A percentile compares a stretch with the other conserved stretches of the same genome.
Conservation (phyloP, 2,329 filamentous ascomycete genomes). For the Pseudomassariella vexata region DNA sequence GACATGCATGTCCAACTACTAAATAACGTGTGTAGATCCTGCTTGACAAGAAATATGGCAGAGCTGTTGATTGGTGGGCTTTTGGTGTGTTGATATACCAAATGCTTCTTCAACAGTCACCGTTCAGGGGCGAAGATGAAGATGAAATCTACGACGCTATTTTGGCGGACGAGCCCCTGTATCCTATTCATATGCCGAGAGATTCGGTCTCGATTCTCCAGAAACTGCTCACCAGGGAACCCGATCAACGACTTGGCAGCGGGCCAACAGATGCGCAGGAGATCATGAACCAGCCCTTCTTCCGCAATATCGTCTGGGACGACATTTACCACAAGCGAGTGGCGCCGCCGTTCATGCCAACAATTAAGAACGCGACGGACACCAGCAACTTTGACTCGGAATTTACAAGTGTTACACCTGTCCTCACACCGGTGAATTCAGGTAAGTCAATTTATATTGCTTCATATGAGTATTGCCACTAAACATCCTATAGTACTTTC, state of each 20-base stretch:
- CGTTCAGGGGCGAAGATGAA: constrained; percentile 97
- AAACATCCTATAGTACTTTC: constrained; percentile 65
- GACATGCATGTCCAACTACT: constrained; percentile 3
- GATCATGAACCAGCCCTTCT: constrained; percentile 98
- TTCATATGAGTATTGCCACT: not conserved
- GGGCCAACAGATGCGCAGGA: constrained; percentile 97
- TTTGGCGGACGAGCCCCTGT: constrained; percentile 91
- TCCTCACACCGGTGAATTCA: constrained; percentile 93
- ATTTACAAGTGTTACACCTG: constrained; percentile 96
- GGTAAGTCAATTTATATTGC: constrained; percentile 54
- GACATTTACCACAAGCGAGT: constrained; percentile 96
- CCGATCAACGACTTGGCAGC: constrained; percentile 85
- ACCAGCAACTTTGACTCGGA: constrained; percentile 99
- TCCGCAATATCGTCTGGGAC: constrained; percentile 97
- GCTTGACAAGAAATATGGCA: constrained; percentile 95
- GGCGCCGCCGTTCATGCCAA: constrained; percentile 80
- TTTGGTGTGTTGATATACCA: constrained; percentile 99
- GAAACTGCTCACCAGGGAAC: constrained; percentile 92
- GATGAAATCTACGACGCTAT: constrained; percentile 99
- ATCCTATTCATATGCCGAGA: constrained; percentile 97
- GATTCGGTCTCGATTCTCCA: constrained; percentile 97
- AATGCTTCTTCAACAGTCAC: constrained; percentile 97
- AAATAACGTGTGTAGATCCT: constrained; percentile 62
- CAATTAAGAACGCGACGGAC: constrained; percentile 87
- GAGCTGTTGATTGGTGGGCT: constrained; percentile 98